These are phyloP conservation scores for Sarocladium brachiariae DNA, from an alignment of 2,329 filamentous ascomycete genomes.

Conservation along the genomic window DNA sequence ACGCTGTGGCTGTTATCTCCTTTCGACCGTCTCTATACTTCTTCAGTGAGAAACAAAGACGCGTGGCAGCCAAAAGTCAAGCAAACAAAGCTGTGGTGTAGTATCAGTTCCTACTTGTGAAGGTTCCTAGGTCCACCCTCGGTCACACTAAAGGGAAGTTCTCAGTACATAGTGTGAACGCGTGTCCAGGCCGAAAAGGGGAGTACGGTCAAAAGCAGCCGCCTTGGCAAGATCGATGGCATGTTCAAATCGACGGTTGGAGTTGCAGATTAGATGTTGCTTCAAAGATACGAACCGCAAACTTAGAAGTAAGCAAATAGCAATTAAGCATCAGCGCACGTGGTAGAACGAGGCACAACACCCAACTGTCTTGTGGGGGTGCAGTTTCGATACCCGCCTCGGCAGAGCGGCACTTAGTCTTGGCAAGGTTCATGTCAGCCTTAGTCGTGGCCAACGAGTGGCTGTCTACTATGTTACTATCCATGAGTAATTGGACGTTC, in stretches of 20 bases:
- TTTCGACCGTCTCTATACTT: not conserved
- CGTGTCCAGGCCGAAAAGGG: not conserved
- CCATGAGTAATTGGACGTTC: no score
- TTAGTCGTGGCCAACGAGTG: no score
- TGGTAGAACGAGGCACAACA: not conserved
- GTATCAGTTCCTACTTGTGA: not conserved
- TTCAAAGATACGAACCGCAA: not conserved
- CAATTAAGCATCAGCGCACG: not conserved
- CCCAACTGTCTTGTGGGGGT: not conserved
- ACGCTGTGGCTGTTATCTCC: not conserved
- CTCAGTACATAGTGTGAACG: not conserved
- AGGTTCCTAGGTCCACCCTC: not conserved
- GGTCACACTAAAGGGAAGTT: not conserved
- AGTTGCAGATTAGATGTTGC: not conserved
- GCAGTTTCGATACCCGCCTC: slow-evolving; percentile 5
- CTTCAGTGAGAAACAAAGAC: no score
- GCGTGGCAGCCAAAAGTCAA: no score
- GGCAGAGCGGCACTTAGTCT: slow-evolving; percentile 4
- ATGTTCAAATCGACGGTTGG: not conserved
- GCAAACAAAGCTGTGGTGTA: no score
- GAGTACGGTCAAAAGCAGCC: not conserved
- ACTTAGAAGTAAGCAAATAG: not conserved
- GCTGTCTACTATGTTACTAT: no score
- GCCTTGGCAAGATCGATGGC: not conserved
- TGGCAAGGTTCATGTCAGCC: not conserved